Conservation (phyloP, 164 flowering plant genomes). For the Pachysandra terminalis region DNA sequence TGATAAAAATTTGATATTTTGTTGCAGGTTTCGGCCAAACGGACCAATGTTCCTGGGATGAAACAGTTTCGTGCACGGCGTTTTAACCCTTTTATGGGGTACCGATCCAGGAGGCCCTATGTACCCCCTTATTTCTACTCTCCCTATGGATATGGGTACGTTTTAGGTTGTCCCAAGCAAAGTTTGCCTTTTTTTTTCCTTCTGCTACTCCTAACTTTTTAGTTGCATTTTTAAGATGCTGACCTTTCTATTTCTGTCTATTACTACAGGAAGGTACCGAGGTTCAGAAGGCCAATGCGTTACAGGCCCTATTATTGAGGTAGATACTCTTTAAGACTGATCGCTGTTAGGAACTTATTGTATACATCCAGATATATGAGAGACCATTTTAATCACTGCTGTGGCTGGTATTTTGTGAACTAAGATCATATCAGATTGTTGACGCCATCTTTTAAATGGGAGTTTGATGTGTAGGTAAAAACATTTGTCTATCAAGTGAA, state of each 20-base stretch:
- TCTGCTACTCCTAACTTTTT: neutral
- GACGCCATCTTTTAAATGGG: too few species aligned
- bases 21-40: slow-evolving; percentile 47
- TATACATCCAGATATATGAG: neutral
- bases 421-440: too few species aligned
- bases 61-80: slow-evolving; percentile 53
- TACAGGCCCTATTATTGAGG: slow-evolving; percentile 52
- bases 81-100: slow-evolving; percentile 37
- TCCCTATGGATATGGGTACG: slow-evolving; percentile 71
- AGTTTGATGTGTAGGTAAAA: too few species aligned
- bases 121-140: slow-evolving; percentile 42
- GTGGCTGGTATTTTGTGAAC: too few species aligned
- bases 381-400: too few species aligned
- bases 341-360: neutral
- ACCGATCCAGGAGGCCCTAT: slow-evolving; percentile 35
- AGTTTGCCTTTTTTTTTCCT: neutral
- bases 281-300: slow-evolving; percentile 52
- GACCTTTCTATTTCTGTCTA: too few species aligned
- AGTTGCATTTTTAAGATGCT: neutral
- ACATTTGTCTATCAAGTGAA: too few species aligned
- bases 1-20: neutral
- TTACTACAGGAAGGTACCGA: slow-evolving; percentile 54
- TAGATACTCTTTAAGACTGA: neutral
- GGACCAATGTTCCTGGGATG: slow-evolving; percentile 73
- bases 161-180: neutral